These are phyloP conservation scores for Sarocladium strictum DNA, from an alignment of 2,329 filamentous ascomycete species.

Conservation along the genomic window DNA sequence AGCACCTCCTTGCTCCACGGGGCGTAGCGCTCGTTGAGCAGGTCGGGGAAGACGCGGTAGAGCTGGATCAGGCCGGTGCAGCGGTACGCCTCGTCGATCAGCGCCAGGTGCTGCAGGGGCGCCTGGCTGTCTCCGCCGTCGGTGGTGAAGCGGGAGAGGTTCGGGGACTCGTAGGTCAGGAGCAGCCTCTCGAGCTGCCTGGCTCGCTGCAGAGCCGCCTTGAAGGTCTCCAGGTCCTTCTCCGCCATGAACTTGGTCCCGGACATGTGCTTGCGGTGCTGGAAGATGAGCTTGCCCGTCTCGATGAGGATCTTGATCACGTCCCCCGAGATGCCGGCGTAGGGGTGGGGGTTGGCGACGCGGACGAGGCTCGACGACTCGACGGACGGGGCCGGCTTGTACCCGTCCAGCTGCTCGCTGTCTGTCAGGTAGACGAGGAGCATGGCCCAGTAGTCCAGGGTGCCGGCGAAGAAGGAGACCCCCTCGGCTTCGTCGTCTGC, in stretches of 20 bases:
- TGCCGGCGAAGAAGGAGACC: conserved; percentile 14
- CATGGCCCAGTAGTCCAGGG: conserved; percentile 20
- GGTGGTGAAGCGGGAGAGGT: conserved; percentile 11
- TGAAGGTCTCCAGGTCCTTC: conserved; percentile 14
- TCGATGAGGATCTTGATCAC: conserved; percentile 14
- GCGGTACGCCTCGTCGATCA: conserved; percentile 16
- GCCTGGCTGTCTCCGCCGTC: conserved; percentile 15
- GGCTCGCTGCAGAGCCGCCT: conserved; percentile 12
- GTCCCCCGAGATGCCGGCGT: conserved; percentile 14
- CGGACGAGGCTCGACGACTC: neutral
- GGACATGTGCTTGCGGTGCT: conserved; percentile 15
- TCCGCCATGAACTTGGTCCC: conserved; percentile 15
- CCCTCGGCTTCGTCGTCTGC: neutral
- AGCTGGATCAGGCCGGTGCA: conserved; percentile 15
- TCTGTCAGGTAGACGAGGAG: conserved; percentile 17
- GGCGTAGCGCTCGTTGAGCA: conserved; percentile 15
- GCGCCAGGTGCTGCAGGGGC: conserved; percentile 12
- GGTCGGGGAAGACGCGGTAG: conserved; percentile 19
- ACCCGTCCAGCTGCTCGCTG: conserved; percentile 13
- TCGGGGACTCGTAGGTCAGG: conserved; percentile 8
- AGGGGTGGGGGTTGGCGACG: conserved; percentile 14
- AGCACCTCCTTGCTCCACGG: conserved; percentile 13
- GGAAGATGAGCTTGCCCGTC: conserved; percentile 15
- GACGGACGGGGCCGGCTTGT: neutral
- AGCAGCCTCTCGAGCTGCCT: conserved; percentile 14